A percentile compares a stretch with the other conserved stretches of the same genome.
These are phyloP conservation scores for Hypoxylon sp. DNA, from an alignment of 2,329 filamentous ascomycete species.

Conservation along the genomic window DNA sequence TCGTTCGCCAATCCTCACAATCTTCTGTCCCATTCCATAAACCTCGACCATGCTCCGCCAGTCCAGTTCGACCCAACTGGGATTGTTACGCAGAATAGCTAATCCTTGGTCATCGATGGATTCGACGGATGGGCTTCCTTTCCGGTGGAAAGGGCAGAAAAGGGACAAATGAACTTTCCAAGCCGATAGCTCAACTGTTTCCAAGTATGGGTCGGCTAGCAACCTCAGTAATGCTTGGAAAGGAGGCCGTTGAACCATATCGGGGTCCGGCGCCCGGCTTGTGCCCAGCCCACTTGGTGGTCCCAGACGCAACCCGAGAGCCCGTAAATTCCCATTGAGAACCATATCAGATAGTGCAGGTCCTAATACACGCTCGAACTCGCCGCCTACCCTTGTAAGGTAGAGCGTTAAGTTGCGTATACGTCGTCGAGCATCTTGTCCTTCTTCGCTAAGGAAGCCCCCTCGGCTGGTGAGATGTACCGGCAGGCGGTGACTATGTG, in stretches of 20 bases:
- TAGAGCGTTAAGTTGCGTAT: conserved; percentile 50
- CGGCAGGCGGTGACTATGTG: conserved; percentile 50
- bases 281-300: conserved; percentile 42
- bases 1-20: conserved; percentile 44
- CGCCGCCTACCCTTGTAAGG: conserved; percentile 52
- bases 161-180: conserved; percentile 55
- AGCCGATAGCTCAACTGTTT: conserved; percentile 58
- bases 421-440: conserved; percentile 50
- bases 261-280: conserved; percentile 32
- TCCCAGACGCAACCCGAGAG: conserved; percentile 48
- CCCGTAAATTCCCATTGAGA: conserved; percentile 49
- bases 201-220: conserved; percentile 63
- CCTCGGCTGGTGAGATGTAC: conserved; percentile 49
- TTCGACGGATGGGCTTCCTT: conserved; percentile 36
- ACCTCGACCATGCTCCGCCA: conserved; percentile 41
- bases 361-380: conserved; percentile 51
- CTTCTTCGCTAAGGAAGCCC: conserved; percentile 52
- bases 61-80: conserved; percentile 41
- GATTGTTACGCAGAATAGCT: conserved; percentile 43
- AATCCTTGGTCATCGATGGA: conserved; percentile 43
- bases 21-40: conserved; percentile 41
- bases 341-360: conserved; percentile 54
- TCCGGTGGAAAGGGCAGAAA: conserved; percentile 62
- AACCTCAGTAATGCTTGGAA: conserved; percentile 59
- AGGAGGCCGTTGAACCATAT: conserved; percentile 48